phyloP scores from a whole-genome alignment of 2,329 filamentous ascomycete genomes.

The Sporothrix sp. region DNA sequence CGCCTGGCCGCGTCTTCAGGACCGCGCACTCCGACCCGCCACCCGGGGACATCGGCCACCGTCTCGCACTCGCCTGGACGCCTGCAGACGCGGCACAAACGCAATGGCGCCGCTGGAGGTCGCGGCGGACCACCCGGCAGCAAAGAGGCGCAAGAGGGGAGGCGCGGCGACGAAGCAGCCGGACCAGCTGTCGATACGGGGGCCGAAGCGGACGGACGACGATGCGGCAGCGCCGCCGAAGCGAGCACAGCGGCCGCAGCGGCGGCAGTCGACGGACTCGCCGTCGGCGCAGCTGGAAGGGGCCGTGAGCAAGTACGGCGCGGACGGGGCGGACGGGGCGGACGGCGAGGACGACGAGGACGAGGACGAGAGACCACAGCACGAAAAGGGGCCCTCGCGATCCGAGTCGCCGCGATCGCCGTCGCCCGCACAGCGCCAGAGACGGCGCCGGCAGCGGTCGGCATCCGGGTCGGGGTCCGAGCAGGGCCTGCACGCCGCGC shows the following conservation, averaged over 20 bases:
- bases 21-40: background rate
- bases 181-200: slow-evolving; percentile 8
- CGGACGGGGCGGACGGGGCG: background rate
- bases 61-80: background rate
- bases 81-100: too few species aligned
- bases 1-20: background rate
- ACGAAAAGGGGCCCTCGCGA: background rate
- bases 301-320: slow-evolving; percentile 2
- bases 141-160: slow-evolving; percentile 13
- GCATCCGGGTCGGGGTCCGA: too few species aligned
- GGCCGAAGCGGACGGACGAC: background rate
- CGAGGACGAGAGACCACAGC: background rate
- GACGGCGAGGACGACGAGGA: background rate
- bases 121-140: background rate
- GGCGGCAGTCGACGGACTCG: slow-evolving; percentile 8
- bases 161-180: background rate
- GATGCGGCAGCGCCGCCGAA: background rate
- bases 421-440: background rate
- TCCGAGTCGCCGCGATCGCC: background rate
- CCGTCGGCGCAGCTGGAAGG: slow-evolving; percentile 16
- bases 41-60: background rate
- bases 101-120: slow-evolving; percentile 12
- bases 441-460: too few species aligned
- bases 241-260: background rate
- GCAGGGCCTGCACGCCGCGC: too few species aligned